Conservation (phyloP, 805 yeast species). For the Grigorovia yakushimaensis region DNA sequence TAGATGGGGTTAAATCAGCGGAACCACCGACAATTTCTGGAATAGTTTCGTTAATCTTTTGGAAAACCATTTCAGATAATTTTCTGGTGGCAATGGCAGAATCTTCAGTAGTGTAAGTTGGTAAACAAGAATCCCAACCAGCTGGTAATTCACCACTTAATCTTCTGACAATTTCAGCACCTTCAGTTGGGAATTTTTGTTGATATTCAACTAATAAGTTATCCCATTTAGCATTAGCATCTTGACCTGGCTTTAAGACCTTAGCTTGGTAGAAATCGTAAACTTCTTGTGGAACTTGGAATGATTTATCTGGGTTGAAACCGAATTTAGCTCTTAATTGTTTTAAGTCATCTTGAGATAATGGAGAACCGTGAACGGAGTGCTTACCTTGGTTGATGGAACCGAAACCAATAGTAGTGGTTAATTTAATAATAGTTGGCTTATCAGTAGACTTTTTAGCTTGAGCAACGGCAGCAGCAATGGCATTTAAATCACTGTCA, state of each 20-base stretch:
- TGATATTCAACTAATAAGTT: conserved; percentile 49
- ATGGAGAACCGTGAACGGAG: conserved; percentile 92
- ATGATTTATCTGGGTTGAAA: conserved; percentile 75
- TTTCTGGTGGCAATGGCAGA: conserved; percentile 88
- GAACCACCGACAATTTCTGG: conserved; percentile 97
- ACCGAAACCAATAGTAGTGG: conserved; percentile 92
- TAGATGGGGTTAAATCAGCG: conserved; percentile 96
- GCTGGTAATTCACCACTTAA: conserved; percentile 67
- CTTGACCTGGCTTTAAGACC: conserved; percentile 52
- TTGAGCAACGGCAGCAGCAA: conserved; percentile 63
- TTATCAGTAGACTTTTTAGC: conserved; percentile 69
- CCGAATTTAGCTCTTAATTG: conserved; percentile 80
- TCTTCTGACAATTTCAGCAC: conserved; percentile 74
- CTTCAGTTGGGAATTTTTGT: conserved; percentile 65
- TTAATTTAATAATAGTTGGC: conserved; percentile 83
- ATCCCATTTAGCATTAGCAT: conserved; percentile 71
- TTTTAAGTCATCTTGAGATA: conserved; percentile 83
- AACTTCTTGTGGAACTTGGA: conserved; percentile 77
- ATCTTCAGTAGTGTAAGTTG: conserved; percentile 71
- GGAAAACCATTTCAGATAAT: conserved; percentile 73
- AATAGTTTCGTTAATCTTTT: conserved; percentile 46
- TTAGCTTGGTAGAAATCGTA: conserved; percentile 51
- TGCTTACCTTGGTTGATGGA: conserved; percentile 78
- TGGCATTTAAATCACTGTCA: conserved; percentile 63
- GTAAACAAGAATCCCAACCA: conserved; percentile 70